Conservation (phyloP, 352 stramenopile genomes). For the Phytophthora quininea region DNA sequence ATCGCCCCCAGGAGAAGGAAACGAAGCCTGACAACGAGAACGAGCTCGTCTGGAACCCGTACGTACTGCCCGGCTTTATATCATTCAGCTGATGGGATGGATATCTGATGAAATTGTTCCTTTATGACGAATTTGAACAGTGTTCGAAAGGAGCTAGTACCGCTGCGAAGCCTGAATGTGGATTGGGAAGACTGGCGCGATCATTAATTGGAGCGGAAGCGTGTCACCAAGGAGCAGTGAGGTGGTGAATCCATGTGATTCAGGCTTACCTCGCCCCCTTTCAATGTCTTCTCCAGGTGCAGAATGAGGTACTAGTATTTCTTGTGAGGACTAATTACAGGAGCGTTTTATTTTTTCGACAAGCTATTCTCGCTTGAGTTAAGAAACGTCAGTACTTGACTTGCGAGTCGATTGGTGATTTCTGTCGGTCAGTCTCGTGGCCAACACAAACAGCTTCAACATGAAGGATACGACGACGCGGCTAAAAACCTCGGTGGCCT, state of each 20-base stretch:
- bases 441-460: conserved; percentile 39
- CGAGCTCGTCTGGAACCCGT: conserved; percentile 87
- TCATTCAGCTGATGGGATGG: neutral
- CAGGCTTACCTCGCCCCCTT: no score
- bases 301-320: no score
- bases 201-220: conserved; percentile 38
- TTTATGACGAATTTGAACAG: conserved; percentile 26
- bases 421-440: conserved; percentile 3
- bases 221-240: no score
- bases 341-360: conserved; percentile 2
- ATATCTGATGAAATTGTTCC: conserved; percentile 2
- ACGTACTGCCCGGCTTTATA: conserved; percentile 30
- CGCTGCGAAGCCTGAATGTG: conserved; percentile 77
- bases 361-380: no score
- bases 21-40: conserved; percentile 65
- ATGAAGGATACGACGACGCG: conserved; percentile 47
- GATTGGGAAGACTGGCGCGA: conserved; percentile 87
- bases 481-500: conserved; percentile 47
- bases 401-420: neutral
- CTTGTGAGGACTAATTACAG: no score
- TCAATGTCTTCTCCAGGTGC: no score
- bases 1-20: conserved; percentile 59
- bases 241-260: neutral
- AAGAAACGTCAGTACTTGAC: no score
- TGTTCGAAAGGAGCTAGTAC: conserved; percentile 77